These are phyloP conservation scores for Calonectria hawksworthii DNA, from an alignment of 2,329 filamentous ascomycete species.

Conservation along the genomic window DNA sequence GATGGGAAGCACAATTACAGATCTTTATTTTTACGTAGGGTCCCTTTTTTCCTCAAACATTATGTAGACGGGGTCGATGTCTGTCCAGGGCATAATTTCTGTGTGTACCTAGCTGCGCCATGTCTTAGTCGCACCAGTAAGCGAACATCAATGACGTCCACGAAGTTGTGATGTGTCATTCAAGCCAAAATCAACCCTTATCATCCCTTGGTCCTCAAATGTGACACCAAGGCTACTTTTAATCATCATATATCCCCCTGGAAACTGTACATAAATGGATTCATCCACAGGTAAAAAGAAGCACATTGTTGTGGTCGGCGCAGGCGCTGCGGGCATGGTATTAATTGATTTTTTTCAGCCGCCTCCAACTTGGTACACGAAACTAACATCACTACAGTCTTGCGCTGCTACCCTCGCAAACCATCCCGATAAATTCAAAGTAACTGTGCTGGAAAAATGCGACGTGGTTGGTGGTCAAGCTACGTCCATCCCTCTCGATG, in stretches of 20 bases:
- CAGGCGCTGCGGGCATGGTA: constrained; percentile 74
- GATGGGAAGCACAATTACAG: background rate
- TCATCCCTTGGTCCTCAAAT: background rate
- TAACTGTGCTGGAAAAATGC: constrained; percentile 73
- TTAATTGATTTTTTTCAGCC: background rate
- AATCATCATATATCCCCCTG: background rate
- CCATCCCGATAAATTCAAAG: constrained; percentile 74
- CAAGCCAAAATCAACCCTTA: background rate
- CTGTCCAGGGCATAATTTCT: background rate
- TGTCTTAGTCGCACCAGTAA: background rate
- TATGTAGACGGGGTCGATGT: background rate
- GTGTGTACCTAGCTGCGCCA: background rate
- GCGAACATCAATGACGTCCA: constrained; percentile 36
- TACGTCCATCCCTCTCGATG: constrained; percentile 70
- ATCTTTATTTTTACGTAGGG: background rate
- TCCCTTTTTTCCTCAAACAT: background rate
- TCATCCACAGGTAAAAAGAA: constrained; percentile 48
- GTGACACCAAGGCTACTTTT: background rate
- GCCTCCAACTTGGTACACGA: background rate
- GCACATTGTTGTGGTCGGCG: constrained; percentile 71
- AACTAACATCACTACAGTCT: constrained; percentile 56
- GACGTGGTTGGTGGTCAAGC: constrained; percentile 73
- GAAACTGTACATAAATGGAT: constrained; percentile 1
- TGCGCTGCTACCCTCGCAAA: constrained; percentile 77
- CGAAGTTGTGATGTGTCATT: constrained; percentile 16